phyloP scores from a whole-genome alignment of 2,329 filamentous ascomycete genomes.

The Myriosclerotinia curreyana region DNA sequence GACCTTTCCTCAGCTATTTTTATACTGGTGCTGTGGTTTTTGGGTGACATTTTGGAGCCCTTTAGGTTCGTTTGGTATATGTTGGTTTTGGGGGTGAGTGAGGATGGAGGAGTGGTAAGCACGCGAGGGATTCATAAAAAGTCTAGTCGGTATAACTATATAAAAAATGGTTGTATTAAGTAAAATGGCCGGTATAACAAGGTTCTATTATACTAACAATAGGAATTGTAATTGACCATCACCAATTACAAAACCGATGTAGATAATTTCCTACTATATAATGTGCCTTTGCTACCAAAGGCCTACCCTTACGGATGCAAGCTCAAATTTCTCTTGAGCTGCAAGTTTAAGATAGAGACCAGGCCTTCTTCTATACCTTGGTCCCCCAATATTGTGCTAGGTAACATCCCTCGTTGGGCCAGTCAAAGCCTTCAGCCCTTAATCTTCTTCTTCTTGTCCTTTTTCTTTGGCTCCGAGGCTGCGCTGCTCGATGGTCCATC shows the following conservation, averaged over 20 bases:
- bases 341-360: neutral
- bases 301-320: slow-evolving; percentile 18
- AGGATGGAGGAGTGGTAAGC: no score
- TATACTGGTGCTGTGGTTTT: no score
- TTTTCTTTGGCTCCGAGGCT: slow-evolving; percentile 47
- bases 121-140: no score
- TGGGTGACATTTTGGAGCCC: no score
- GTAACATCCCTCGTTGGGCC: neutral
- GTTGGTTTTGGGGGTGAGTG: no score
- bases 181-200: no score
- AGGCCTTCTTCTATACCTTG: neutral
- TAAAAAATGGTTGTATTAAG: no score
- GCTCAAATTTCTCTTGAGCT: neutral
- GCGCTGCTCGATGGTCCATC: slow-evolving; percentile 35
- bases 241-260: neutral
- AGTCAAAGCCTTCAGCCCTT: slow-evolving; percentile 27
- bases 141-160: no score
- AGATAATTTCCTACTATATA: neutral
- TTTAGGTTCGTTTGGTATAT: no score
- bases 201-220: no score
- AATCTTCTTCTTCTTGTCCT: slow-evolving; percentile 42
- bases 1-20: no score
- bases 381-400: neutral
- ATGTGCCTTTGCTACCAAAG: slow-evolving; percentile 22
- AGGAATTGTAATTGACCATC: no score